These are phyloP conservation scores for Astrephomene gubernaculifera DNA, from an alignment of 139 green algal species.

Conservation along the genomic window DNA sequence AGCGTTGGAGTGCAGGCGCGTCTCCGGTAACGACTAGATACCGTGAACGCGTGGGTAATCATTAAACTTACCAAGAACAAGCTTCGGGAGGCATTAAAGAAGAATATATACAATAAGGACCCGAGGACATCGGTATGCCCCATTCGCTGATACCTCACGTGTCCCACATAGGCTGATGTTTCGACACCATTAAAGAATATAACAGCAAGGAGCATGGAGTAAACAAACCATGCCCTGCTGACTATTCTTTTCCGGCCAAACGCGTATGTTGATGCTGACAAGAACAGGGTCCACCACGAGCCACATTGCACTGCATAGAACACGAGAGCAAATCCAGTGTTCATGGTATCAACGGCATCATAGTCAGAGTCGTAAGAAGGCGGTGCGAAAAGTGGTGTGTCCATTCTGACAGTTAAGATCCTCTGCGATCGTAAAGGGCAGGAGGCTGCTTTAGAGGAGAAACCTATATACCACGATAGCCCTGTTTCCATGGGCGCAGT, in stretches of 20 bases:
- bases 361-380: too few relatives aligned
- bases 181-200: slow-evolving; percentile 6
- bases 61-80: slow-evolving; percentile 5
- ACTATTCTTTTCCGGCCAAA: not conserved
- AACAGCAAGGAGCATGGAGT: not conserved
- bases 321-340: not conserved
- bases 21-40: not conserved
- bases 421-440: too few relatives aligned
- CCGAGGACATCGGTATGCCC: not conserved
- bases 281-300: not conserved
- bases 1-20: not conserved
- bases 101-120: slow-evolving; percentile 8
- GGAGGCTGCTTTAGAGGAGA: too few relatives aligned
- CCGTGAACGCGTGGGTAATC: not conserved
- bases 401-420: too few relatives aligned
- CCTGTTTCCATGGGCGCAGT: too few relatives aligned
- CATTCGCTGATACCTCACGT: not conserved
- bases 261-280: not conserved
- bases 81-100: slow-evolving; percentile 8
- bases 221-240: slow-evolving; percentile 34
- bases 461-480: too few relatives aligned
- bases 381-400: too few relatives aligned
- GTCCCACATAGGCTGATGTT: not conserved
- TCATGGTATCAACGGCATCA: not conserved
- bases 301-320: slow-evolving; percentile 3